Percentiles rank a stretch among this genome's conserved stretches.
Evolutionary conservation across 129 eudicot species (phyloP).

Genomic region (Daucus carota): DH1_v3.0 NC_030387.2:41019501-41020000

Average conservation of each 20-base stretch:
- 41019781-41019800: neutral
- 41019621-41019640: constrained; percentile 94
- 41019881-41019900: constrained; percentile 82
- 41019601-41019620: constrained; percentile 93
- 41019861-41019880: constrained; percentile 86
- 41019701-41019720: constrained; percentile 91
- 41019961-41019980: neutral
- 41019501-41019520: constrained; percentile 96
- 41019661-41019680: constrained; percentile 90
- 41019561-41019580: constrained; percentile 87
- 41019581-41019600: constrained; percentile 72
- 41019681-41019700: constrained; percentile 83
- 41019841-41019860: constrained; percentile 91
- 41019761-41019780: neutral
- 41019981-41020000: neutral
- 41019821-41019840: constrained; percentile 32
- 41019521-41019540: constrained; percentile 87
- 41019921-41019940: neutral
- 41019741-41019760: constrained; percentile 63
- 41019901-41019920: constrained; percentile 34
- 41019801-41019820: neutral
- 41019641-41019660: constrained; percentile 79
- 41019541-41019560: constrained; percentile 74
- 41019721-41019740: constrained; percentile 97
- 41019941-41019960: neutral